Base-by-base conservation (phyloP, 2,329 filamentous ascomycete species). In the Neofusicoccum parvum region DNA sequence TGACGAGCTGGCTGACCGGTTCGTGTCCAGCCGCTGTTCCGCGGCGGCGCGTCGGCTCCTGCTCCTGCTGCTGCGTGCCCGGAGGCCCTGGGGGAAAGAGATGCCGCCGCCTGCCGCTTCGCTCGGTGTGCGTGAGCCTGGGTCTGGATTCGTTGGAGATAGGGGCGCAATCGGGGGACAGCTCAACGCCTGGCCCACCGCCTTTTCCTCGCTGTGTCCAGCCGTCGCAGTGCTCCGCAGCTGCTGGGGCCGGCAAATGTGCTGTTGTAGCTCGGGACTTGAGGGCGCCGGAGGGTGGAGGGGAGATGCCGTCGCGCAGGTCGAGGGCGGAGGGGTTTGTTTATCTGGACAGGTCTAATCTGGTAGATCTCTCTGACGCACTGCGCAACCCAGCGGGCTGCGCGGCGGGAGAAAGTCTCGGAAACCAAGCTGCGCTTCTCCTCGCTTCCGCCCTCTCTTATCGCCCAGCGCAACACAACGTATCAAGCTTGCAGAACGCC, bases 361-460 rank as follows among this genome's bases (percentile, higher is more conserved):
- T 56, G 51, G 36, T 36, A 20, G 37, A 59, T 60, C 39, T n/a
- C 27, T 23, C n/a, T 60, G 56, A 48, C 56, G 41, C 41, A 60
- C 48, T 60, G 56, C 43, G 41, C 56, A 45, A 48, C 56, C 54
- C 54, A 59, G 17, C 11, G 3, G 12, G 20, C 53, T 5, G 50
- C 43, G 43, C n/a, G n/a, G 43, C 43, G 27, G 48, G 48, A 53
- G 27, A 53, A 53, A 17, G 49, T 10, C 49, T 20, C 17, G 50
- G 14, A 17, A 37, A 45, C 14, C 54, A 45, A 14, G 51, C 17
- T 20, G 54, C 37, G 37, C 32, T 17, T 60, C 56, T 60, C 43
- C 56, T 60, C 56, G 56, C 56, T 60, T 60, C 54, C 56, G 32
- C 43, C 10, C n/a, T 46, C 56, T 48, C 56, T 60, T 60, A 60